Base-by-base conservation (phyloP, 1,284 basidiomycete species). In the Schizopora paradoxa region DNA sequence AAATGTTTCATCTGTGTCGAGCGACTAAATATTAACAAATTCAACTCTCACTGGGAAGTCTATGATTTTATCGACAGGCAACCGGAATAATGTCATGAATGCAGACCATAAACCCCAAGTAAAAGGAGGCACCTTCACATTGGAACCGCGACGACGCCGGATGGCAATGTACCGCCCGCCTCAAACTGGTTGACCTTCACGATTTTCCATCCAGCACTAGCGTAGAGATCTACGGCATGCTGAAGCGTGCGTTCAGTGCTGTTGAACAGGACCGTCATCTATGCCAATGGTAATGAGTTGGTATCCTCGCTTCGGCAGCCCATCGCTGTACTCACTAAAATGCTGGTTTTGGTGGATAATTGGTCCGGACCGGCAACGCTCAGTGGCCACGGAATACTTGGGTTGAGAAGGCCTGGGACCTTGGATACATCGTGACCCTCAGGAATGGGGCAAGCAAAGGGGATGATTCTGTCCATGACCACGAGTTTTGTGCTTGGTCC, bases 381-480 rank as follows among this genome's bases (percentile, higher is more conserved):
- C 33, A 35, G 14, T 22, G 33, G 33, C 33, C 22, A 16, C 18
- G 33, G 33, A 5, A 35, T 22, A 19, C 22, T 22, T 3, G 7
- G 18, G 6, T 16, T 10, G 18, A 19, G 18, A n/a, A 19, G 22
- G 2, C 33, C 33, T 19, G 33, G 33, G 18, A 35, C 11, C 14
- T 35, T 35, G 10, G 33, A 16, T 6, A 35, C 22, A 10, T 10
- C 33, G 22, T 16, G 2, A 22, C 22, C 33, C 33, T 35, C 33
- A 3, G 33, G 33, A 16, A 35, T 22, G 22, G 18, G 33, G 41
- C 55, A 58, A 2, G 57, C 56, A 35, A 56, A 51, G 27, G 45
- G 48, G 7, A 58, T 43, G 19, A 57, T 29, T 8, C 49, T 45
- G 25, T 66, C 63, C 28, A 61, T 47, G 11, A 65, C 41, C 31